These are phyloP conservation scores for Aphanomyces cochlioides DNA, from an alignment of 352 stramenopile species.

Conservation along the genomic window DNA sequence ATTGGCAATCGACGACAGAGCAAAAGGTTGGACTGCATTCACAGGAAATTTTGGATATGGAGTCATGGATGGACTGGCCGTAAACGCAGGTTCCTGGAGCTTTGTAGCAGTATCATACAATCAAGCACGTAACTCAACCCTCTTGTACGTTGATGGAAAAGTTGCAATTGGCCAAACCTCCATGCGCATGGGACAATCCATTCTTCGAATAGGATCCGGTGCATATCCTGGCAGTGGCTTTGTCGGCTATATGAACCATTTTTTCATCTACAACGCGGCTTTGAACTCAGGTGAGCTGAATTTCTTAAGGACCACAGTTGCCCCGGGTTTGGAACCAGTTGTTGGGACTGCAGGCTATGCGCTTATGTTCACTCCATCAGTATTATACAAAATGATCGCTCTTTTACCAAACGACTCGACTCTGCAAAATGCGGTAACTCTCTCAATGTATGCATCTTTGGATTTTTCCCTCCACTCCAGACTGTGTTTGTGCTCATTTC, in stretches of 20 bases:
- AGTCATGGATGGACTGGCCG: neutral
- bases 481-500: slow-evolving; percentile 1
- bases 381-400: neutral
- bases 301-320: slow-evolving; percentile 8
- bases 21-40: slow-evolving; percentile 14
- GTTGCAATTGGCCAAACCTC: neutral
- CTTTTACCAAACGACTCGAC: neutral
- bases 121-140: neutral
- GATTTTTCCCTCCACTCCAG: slow-evolving; percentile 7
- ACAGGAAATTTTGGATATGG: slow-evolving; percentile 2
- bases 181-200: slow-evolving; percentile 1
- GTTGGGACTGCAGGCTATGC: slow-evolving; percentile 17
- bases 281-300: slow-evolving; percentile 17
- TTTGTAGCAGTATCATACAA: slow-evolving; percentile 25
- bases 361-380: neutral
- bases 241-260: slow-evolving; percentile 24
- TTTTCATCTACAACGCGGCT: slow-evolving; percentile 24
- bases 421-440: neutral
- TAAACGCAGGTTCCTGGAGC: slow-evolving; percentile 1
- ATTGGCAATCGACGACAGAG: slow-evolving; percentile 15
- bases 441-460: slow-evolving; percentile 9
- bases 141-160: slow-evolving; percentile 22
- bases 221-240: slow-evolving; percentile 15
- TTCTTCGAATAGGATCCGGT: neutral
- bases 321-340: slow-evolving; percentile 1